Base-by-base conservation (phyloP, 2,329 filamentous ascomycete species). In the Laburnicola sp. region DNA sequence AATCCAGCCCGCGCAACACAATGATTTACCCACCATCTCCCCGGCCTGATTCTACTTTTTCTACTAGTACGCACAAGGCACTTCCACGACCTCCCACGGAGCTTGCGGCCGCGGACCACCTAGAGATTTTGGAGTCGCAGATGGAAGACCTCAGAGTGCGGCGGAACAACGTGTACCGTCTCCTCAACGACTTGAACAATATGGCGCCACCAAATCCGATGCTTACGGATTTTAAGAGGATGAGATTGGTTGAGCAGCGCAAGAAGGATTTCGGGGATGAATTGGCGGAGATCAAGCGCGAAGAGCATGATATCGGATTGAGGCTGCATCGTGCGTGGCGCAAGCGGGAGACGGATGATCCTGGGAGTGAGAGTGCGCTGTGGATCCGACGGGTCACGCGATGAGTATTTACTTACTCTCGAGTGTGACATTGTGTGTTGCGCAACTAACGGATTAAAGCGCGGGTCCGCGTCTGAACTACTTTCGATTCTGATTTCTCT, bases 221-320 rank as follows among this genome's bases (percentile, higher is more conserved):
- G 30, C 42, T 72, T 28, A 72, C 68, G 11, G 71, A 73, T 49
- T 68, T 74, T 39, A 66, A 63, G 48, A 62, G 62, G 22, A 66
- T 66, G 49, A 47, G 72, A 10, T 50, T 70, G 38, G 63, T 65
- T 3, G 72, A 75, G 48, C 59, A 62, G 52, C 57, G 65, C 41
- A 68, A 73, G 58, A 69, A 69, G 50, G 61, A 59, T 22, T 68
- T 73, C 50, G 65, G 70, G 50, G 64, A 65, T n/a, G 72, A 75
- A 58, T 48, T 75, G 51, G 62, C 62, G 10, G 70, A 74, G 49
- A 68, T 75, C 34, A 64, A 60, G 54, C 49, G 59, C 0, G 65
- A 71, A 52, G 73, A 74, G 51, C 70, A 75, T 53, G 73, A 75
- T 37, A 59, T 74, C 5, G 73, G 73, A 3, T 50, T 75, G 50